Evolutionary conservation across 2,329 filamentous ascomycete genomes (phyloP), one percentile per base, ranked within the genome.

Genomic region (Colletotrichum karsti): DNA sequence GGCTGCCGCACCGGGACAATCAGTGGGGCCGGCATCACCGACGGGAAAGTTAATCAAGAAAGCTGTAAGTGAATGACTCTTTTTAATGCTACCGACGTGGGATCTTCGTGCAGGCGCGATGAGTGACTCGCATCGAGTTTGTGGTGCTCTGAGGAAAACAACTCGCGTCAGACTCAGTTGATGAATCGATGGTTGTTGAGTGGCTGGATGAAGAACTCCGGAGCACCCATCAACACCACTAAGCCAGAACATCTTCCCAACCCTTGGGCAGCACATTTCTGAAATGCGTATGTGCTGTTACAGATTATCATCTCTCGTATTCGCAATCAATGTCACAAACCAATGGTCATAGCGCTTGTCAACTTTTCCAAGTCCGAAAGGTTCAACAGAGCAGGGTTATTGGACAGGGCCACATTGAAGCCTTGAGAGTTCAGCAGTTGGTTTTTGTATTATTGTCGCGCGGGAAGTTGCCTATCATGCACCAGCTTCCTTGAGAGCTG

Each of bases 401-500:
- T 35, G 33, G 10, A 35, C 4, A 35, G 2, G 15, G 1, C 10
- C 2, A 35, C 33, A 13, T 35, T 35, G 12, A 13, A 12, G 10
- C 10, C 10, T 13, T 1, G 12, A 35, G 10, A 3, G 4, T 13
- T 13, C 33, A 8, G 26, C 28, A 22, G 10, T 41, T 7, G 28
- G 13, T 33, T 26, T 55, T 39, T 30, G n/a, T 3, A 12, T 35
- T 22, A 6, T n/a, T 55, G 33, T 48, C 28, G 15, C 13, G 39
- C 10, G 12, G 22, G 10, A 46, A n/a, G 24, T 24, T 33, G 53
- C 26, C 24, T 13, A 41, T 53, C 37, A 67, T 54, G 60, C 64
- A 9, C 64, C 64, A 7, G 64, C 64, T 18, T 67, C 64, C 64
- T 67, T 64, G 28, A 67, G 64, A 37, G 64, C 64, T 26, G 64